Percentiles rank a stretch among this genome's conserved stretches.
These are phyloP conservation scores for Dothidotthia symphoricarpi DNA, from an alignment of 2,329 filamentous ascomycete species.

Conservation along the genomic window DNA sequence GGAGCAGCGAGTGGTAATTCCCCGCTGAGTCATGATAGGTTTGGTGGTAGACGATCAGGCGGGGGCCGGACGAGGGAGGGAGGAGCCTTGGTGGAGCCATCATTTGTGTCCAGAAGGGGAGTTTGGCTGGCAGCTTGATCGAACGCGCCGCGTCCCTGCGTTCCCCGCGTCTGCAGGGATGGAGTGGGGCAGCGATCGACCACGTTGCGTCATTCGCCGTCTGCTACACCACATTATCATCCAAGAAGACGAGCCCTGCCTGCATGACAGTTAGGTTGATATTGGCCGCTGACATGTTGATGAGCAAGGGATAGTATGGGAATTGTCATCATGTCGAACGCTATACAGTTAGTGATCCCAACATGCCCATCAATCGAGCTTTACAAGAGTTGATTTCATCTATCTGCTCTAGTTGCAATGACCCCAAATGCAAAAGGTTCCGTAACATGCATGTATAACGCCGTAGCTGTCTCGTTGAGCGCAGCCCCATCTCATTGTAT, in stretches of 20 bases:
- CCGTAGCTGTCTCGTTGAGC: constrained; percentile 17
- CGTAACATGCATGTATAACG: constrained; percentile 21
- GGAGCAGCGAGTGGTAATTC: constrained; percentile 60
- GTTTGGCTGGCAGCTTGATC: neutral
- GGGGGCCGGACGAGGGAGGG: constrained; percentile 37
- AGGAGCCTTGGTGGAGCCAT: constrained; percentile 33
- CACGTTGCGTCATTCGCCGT: too few relatives aligned
- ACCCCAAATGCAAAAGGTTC: constrained; percentile 1
- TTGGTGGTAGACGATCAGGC: constrained; percentile 62
- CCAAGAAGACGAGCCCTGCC: too few relatives aligned
- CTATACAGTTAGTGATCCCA: too few relatives aligned
- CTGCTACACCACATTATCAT: too few relatives aligned
- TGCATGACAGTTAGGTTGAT: too few relatives aligned
- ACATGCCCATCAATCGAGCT: too few relatives aligned
- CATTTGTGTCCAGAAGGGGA: constrained; percentile 18
- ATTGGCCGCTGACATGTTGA: too few relatives aligned
- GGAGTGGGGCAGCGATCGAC: too few relatives aligned
- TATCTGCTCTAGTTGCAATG: neutral
- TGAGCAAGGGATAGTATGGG: too few relatives aligned
- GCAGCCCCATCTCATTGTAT: constrained; percentile 15
- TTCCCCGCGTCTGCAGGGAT: too few relatives aligned
- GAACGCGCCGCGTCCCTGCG: constrained; percentile 1
- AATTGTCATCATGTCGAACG: too few relatives aligned
- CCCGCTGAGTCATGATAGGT: constrained; percentile 59
- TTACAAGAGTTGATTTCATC: too few relatives aligned